phyloP scores from a whole-genome alignment of 2,329 filamentous ascomycete species.

The Akanthomyces uredinophilus region DNA sequence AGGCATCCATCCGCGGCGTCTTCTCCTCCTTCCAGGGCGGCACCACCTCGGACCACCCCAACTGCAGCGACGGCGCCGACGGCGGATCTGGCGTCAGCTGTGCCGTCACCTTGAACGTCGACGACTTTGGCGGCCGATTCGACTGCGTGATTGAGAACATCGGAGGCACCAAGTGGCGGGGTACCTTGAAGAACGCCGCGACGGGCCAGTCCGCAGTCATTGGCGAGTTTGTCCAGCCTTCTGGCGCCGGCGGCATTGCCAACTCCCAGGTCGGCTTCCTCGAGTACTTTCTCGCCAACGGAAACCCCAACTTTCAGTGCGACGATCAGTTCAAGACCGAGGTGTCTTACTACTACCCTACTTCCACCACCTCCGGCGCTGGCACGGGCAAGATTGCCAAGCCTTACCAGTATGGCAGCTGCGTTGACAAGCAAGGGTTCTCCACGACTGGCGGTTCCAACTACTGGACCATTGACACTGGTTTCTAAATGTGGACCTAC shows the following conservation, averaged over 20 bases:
- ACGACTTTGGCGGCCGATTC: slow-evolving; percentile 19
- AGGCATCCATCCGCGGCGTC: slow-evolving; percentile 18
- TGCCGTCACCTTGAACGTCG: slow-evolving; percentile 13
- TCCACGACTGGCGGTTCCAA: not conserved
- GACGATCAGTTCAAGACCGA: slow-evolving; percentile 16
- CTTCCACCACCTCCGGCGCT: slow-evolving; percentile 15
- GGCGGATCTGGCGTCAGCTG: slow-evolving; percentile 23
- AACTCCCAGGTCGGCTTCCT: slow-evolving; percentile 19
- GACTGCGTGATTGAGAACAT: slow-evolving; percentile 19
- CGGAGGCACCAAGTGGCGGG: slow-evolving; percentile 20
- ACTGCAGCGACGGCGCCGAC: slow-evolving; percentile 24
- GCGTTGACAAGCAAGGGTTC: slow-evolving; percentile 15
- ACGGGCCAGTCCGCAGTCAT: slow-evolving; percentile 15
- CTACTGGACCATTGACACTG: slow-evolving; percentile 8
- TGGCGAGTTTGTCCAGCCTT: slow-evolving; percentile 20
- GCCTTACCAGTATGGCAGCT: slow-evolving; percentile 20
- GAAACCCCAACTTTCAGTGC: slow-evolving; percentile 15
- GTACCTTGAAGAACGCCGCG: slow-evolving; percentile 18
- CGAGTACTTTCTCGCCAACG: slow-evolving; percentile 22
- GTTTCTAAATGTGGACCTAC: not conserved
- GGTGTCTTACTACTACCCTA: slow-evolving; percentile 17
- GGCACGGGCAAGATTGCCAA: slow-evolving; percentile 16
- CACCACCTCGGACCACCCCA: slow-evolving; percentile 16
- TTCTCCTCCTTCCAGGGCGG: slow-evolving; percentile 21
- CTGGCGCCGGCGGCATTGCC: slow-evolving; percentile 16